Base-by-base conservation (phyloP, 257 asterid genomes). In the Ballota nigra region DNA sequence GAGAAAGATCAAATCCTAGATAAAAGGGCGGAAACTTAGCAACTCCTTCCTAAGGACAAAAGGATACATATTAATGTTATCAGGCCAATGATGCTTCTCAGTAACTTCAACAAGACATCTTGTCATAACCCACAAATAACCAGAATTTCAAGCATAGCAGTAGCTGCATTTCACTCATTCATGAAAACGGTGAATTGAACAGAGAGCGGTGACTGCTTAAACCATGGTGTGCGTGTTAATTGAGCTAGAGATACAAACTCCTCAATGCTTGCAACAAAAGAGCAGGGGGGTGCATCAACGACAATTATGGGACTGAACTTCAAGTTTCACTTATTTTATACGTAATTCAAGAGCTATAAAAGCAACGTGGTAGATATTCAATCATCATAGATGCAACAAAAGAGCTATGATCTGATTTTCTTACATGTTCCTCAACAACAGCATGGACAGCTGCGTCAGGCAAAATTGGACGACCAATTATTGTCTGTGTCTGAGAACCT, bases 351-450 rank as follows among this genome's bases (percentile, higher is more conserved):
- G 15, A 71, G 65, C 60, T 29, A 63, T 28, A 56, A 56, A 51
- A 81, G 57, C 13, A 16, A 70, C 18, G 43, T 23, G 29, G 49
- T 31, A 22, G 24, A 23, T 24, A 63, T 68, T 63, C 20, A 64
- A 43, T 36, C 24, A 36, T 56, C 26, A 18, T 57, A 68, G 65
- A 60, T 49, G 31, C 43, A 60, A 8, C 1, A 16, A 67, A 70
- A n/a, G 63, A 56, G 12, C 58, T 61, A 55, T 26, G 69, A 63
- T 73, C 38, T 55, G 33, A 19, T 16, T 23, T 59, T 81, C 99
- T 83, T 89, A 91, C 98, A 73, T 91, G 99, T 84, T 94, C 98
- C 87, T 94, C 99, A 6, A 94, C 99, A 70, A 91, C 95, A 78
- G 96, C 97, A 82, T 91, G 95, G 77, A 91, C 99, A 81, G 91